phyloP scores from a whole-genome alignment of 2,329 filamentous ascomycete species.

The Colletotrichum sp. region DNA sequence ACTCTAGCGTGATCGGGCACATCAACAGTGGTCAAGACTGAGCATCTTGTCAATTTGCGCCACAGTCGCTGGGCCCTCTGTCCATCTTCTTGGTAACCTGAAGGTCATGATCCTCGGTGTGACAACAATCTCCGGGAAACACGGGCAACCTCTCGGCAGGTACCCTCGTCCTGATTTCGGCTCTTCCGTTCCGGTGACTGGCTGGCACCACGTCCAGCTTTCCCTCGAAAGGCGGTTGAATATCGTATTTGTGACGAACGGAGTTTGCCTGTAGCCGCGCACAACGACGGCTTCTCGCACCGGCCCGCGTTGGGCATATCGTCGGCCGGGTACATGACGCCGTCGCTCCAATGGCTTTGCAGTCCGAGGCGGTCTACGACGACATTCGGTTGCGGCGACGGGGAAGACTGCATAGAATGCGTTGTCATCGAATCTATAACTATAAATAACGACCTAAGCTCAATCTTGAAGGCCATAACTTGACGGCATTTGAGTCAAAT shows the following conservation, averaged over 20 bases:
- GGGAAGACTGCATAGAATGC: not conserved
- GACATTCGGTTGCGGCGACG: not conserved
- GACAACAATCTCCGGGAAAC: slow-evolving; percentile 1
- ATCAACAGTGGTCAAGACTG: not conserved
- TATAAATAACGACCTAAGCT: not conserved
- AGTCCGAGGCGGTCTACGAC: not conserved
- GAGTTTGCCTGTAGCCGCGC: not conserved
- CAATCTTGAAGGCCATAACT: not conserved
- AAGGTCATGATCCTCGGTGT: not conserved
- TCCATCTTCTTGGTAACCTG: not conserved
- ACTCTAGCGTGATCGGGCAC: not conserved
- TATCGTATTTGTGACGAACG: not conserved
- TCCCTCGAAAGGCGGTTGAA: not conserved
- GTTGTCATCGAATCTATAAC: not conserved
- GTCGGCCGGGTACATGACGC: slow-evolving; percentile 1
- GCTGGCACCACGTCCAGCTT: not conserved
- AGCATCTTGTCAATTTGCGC: not conserved
- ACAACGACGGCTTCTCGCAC: slow-evolving; percentile 5
- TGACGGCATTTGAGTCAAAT: not conserved
- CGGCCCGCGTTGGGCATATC: slow-evolving; percentile 6
- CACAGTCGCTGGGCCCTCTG: not conserved
- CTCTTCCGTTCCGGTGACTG: not conserved
- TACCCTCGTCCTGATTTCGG: not conserved
- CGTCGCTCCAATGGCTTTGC: not conserved
- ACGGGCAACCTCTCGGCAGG: not conserved